phyloP scores from a whole-genome alignment of 2,329 filamentous ascomycete species.

The Phialophora chinensis region DNA sequence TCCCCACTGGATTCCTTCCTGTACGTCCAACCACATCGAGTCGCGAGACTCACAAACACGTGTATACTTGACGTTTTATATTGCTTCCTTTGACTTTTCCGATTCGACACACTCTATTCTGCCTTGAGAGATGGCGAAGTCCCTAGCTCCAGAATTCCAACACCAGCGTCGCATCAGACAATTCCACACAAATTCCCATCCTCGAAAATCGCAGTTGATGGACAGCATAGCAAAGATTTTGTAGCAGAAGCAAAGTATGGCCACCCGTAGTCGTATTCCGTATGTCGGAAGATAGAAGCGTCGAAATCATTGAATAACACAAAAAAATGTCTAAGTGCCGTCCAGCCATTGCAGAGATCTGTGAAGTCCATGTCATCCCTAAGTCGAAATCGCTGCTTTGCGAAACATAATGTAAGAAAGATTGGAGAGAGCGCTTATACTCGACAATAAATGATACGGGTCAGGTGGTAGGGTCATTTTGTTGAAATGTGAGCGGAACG shows the following conservation, averaged over 20 bases:
- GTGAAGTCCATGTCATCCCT: not conserved
- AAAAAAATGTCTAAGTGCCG: conserved; percentile 6
- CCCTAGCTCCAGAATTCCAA: not conserved
- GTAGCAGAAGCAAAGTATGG: conserved; percentile 12
- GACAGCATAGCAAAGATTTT: not conserved
- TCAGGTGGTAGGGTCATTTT: not conserved
- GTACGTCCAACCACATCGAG: not conserved
- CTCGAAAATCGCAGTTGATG: not conserved
- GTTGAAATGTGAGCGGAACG: not conserved
- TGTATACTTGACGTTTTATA: conserved; percentile 9
- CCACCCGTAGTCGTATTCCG: conserved; percentile 19
- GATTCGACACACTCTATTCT: not conserved
- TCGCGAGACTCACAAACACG: conserved; percentile 11
- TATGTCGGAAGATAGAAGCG: conserved; percentile 8
- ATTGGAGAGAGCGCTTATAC: not conserved
- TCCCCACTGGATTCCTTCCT: not conserved
- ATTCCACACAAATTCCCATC: not conserved
- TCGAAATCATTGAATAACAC: conserved; percentile 18
- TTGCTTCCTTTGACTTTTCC: conserved; percentile 1
- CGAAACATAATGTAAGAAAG: not conserved
- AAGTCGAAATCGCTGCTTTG: not conserved
- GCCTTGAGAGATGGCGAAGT: not conserved
- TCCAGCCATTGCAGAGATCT: conserved; percentile 8
- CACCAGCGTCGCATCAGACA: not conserved
- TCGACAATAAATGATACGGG: not conserved